A percentile compares a stretch with the other conserved stretches of the same genome.
Evolutionary conservation across 2,329 filamentous ascomycete species (phyloP).

Genomic region (Lachnum nothofagi): DNA sequence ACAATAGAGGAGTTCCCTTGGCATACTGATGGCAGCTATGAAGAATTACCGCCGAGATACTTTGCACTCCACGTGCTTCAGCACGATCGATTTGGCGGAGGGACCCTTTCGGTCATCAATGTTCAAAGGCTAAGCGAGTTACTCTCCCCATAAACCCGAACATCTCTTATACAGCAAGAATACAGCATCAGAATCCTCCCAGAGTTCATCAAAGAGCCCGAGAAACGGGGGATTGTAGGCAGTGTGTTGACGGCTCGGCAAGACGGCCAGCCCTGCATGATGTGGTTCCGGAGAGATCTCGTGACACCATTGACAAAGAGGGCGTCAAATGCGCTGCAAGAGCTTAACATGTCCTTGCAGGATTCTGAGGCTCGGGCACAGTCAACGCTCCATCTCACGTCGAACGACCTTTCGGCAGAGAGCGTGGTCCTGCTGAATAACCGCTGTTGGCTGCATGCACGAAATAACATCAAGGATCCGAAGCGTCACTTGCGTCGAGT

Average conservation of each 20-base stretch:
- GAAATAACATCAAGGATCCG: conserved; percentile 30
- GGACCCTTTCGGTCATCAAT: conserved; percentile 23
- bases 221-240: conserved; percentile 20
- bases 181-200: conserved; percentile 29
- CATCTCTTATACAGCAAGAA: conserved; percentile 17
- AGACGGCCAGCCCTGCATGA: background rate
- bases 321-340: conserved; percentile 29
- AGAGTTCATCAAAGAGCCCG: conserved; percentile 32
- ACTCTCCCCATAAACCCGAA: conserved; percentile 12
- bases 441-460: conserved; percentile 35
- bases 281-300: conserved; percentile 32
- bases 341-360: conserved; percentile 28
- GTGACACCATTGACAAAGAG: conserved; percentile 23
- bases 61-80: conserved; percentile 30
- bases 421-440: conserved; percentile 36
- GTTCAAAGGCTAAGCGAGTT: conserved; percentile 18
- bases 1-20: conserved; percentile 31
- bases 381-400: conserved; percentile 26
- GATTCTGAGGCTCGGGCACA: conserved; percentile 6
- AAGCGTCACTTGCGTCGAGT: conserved; percentile 35
- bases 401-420: conserved; percentile 26
- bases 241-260: conserved; percentile 21
- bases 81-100: conserved; percentile 24
- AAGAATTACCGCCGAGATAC: conserved; percentile 24
- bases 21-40: conserved; percentile 32